phyloP scores from a whole-genome alignment of 1,284 basidiomycete genomes.

The Chalciporus sp. region DNA sequence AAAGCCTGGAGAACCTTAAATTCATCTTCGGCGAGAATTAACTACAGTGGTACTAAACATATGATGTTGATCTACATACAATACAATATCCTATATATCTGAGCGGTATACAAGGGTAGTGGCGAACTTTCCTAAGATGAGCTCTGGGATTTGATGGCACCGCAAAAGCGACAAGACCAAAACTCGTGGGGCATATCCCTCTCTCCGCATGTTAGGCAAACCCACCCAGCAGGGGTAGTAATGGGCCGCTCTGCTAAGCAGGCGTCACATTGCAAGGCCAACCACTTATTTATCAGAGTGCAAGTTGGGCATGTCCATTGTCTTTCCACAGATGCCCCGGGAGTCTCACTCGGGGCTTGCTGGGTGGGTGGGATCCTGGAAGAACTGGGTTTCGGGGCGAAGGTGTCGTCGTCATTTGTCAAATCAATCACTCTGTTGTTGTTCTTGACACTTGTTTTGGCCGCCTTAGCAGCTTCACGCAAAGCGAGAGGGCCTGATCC shows the following conservation, averaged over 20 bases:
- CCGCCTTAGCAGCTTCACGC: conserved; percentile 71
- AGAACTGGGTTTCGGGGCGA: conserved; percentile 9
- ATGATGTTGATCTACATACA: conserved; percentile 7
- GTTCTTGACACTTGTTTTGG: conserved; percentile 63
- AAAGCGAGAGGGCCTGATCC: conserved; percentile 60
- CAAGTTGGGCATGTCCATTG: conserved; percentile 74
- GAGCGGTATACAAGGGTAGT: background rate
- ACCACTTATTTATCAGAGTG: conserved; percentile 65
- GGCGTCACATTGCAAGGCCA: conserved; percentile 59
- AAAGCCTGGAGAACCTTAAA: conserved; percentile 76
- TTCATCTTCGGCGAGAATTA: conserved; percentile 65
- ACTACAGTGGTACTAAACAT: background rate
- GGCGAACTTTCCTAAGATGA: background rate
- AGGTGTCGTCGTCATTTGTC: conserved; percentile 40
- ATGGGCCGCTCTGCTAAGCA: conserved; percentile 57
- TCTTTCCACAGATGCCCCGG: conserved; percentile 5
- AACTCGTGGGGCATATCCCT: conserved; percentile 60
- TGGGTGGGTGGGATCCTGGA: conserved; percentile 16
- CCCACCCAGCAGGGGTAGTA: conserved; percentile 54
- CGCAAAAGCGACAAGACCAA: conserved; percentile 79
- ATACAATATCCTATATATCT: conserved; percentile 9
- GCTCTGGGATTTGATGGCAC: conserved; percentile 59
- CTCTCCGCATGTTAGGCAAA: conserved; percentile 69
- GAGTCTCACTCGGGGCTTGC: background rate
- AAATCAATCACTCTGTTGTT: conserved; percentile 56